These are phyloP conservation scores for Paxillus rubicundulus DNA, from an alignment of 768 basidiomycete genomes.

Conservation along the genomic window DNA sequence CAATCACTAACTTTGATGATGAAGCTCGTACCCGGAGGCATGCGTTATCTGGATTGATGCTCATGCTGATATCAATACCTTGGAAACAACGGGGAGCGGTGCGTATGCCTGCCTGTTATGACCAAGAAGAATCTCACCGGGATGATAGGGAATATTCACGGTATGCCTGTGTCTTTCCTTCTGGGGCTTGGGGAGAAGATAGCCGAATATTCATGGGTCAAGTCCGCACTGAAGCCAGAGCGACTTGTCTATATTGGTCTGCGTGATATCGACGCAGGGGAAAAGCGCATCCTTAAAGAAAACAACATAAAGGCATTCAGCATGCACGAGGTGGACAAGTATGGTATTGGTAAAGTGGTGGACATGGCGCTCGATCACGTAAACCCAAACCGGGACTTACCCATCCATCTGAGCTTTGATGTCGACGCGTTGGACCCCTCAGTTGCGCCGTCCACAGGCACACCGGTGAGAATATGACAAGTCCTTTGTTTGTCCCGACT, in stretches of 20 bases:
- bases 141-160: conserved; percentile 84
- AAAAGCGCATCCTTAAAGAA: conserved; percentile 82
- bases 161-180: conserved; percentile 97
- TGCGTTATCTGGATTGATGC: conserved; percentile 97
- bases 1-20: conserved; percentile 5
- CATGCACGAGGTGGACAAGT: conserved; percentile 87
- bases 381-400: conserved; percentile 77
- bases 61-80: conserved; percentile 95
- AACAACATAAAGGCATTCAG: conserved; percentile 82
- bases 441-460: conserved; percentile 95
- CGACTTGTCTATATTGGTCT: conserved; percentile 96
- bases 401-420: conserved; percentile 96
- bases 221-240: conserved; percentile 63
- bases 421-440: conserved; percentile 92
- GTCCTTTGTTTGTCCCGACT: background rate
- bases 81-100: conserved; percentile 76
- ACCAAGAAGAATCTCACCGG: background rate
- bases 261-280: conserved; percentile 86
- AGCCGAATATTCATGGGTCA: conserved; percentile 55
- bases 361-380: conserved; percentile 96
- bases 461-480: conserved; percentile 55
- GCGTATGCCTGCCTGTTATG: conserved; percentile 13
- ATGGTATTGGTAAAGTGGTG: conserved; percentile 91
- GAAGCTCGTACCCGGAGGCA: conserved; percentile 69
- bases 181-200: conserved; percentile 44